Evolutionary conservation across 2,329 filamentous ascomycete species (phyloP).

Genomic region (Cytospora piceicola): DNA sequence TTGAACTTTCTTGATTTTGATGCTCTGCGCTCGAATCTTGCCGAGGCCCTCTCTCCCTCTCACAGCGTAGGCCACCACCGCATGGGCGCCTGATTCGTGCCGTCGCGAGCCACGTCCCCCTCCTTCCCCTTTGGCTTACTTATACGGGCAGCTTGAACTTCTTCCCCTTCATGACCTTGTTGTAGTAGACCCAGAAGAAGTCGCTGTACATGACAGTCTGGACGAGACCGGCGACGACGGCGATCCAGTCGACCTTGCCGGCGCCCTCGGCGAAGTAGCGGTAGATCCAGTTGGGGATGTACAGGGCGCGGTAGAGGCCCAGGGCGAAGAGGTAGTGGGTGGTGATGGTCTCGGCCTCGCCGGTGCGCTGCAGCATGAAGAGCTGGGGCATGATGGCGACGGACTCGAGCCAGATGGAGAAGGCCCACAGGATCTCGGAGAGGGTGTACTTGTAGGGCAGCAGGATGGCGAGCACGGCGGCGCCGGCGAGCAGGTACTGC

Average conservation of each 20-base stretch:
- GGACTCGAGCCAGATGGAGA: slow-evolving; percentile 96
- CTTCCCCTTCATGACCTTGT: slow-evolving; percentile 87
- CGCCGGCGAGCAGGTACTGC: slow-evolving; percentile 86
- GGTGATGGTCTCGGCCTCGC: slow-evolving; percentile 98
- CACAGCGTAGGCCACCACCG: background rate
- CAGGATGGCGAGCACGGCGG: slow-evolving; percentile 76
- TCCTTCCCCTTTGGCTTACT: slow-evolving; percentile 31
- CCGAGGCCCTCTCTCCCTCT: background rate
- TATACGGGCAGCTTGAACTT: slow-evolving; percentile 86
- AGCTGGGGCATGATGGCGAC: slow-evolving; percentile 97
- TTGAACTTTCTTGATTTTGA: background rate
- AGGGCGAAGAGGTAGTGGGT: slow-evolving; percentile 97
- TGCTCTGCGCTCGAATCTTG: background rate
- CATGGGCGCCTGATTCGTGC: background rate
- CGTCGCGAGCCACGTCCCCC: background rate
- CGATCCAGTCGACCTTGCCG: slow-evolving; percentile 80
- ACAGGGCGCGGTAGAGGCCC: slow-evolving; percentile 87
- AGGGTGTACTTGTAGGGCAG: slow-evolving; percentile 84
- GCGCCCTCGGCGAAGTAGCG: slow-evolving; percentile 76
- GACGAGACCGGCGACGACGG: slow-evolving; percentile 84
- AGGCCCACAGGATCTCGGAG: slow-evolving; percentile 92
- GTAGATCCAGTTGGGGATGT: slow-evolving; percentile 99
- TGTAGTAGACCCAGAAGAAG: slow-evolving; percentile 99
- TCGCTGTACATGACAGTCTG: slow-evolving; percentile 97
- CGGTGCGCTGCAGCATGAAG: slow-evolving; percentile 97